These are phyloP conservation scores for Stemphylium lycopersici DNA, from an alignment of 2,329 filamentous ascomycete species.

Conservation along the genomic window DNA sequence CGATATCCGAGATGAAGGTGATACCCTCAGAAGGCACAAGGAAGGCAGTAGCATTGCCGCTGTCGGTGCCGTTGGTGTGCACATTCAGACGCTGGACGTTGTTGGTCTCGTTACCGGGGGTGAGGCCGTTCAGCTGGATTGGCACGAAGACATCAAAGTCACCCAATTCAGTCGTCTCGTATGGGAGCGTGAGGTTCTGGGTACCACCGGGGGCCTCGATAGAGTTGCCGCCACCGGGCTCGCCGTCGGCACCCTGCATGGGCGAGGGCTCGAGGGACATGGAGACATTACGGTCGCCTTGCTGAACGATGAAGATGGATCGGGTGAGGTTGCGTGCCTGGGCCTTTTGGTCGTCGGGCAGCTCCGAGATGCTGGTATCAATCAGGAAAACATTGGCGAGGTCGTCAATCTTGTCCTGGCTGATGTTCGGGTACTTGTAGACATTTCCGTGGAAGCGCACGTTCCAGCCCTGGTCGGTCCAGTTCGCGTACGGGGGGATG, in stretches of 20 bases:
- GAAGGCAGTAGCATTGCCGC: constrained; percentile 77
- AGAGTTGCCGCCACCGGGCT: constrained; percentile 57
- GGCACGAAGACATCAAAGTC: constrained; percentile 76
- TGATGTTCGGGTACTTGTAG: constrained; percentile 77
- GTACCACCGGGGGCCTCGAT: constrained; percentile 63
- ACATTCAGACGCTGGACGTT: constrained; percentile 72
- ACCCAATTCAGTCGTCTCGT: constrained; percentile 69
- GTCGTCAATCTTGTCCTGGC: constrained; percentile 67
- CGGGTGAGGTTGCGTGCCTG: constrained; percentile 77
- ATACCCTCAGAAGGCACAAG: constrained; percentile 73
- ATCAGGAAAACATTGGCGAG: constrained; percentile 75
- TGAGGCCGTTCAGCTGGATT: constrained; percentile 62
- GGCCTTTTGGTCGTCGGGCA: constrained; percentile 64
- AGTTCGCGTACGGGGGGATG: constrained; percentile 72
- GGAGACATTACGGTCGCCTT: constrained; percentile 67
- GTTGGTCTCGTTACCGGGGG: constrained; percentile 68
- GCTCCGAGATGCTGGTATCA: constrained; percentile 64
- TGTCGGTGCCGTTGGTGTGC: constrained; percentile 67
- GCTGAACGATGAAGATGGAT: constrained; percentile 77
- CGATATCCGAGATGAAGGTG: constrained; percentile 78
- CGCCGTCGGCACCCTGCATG: constrained; percentile 60
- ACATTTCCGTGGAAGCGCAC: constrained; percentile 79
- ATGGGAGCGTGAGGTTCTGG: constrained; percentile 69
- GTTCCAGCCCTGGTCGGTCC: constrained; percentile 78
- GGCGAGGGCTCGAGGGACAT: constrained; percentile 67